Percentiles rank a stretch among this genome's conserved stretches.
These are phyloP conservation scores for Schwanniomyces sp. DNA, from an alignment of 805 yeast species.

Conservation along the genomic window DNA sequence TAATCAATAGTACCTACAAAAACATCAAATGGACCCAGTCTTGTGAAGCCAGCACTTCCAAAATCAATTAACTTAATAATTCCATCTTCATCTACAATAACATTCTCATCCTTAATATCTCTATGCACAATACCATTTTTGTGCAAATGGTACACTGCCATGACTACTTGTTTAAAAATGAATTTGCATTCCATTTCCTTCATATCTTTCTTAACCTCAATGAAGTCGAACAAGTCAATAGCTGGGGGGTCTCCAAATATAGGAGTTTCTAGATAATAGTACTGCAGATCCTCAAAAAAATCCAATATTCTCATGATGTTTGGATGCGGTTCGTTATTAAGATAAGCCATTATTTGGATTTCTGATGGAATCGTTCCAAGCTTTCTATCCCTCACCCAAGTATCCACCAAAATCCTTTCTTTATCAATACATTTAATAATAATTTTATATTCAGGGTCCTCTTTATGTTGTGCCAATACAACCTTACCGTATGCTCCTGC, in stretches of 20 bases:
- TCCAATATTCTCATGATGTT: conserved; percentile 84
- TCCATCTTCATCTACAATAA: conserved; percentile 82
- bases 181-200: conserved; percentile 73
- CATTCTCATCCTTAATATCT: conserved; percentile 93
- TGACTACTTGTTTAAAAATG: conserved; percentile 75
- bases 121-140: conserved; percentile 86
- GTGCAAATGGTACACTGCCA: conserved; percentile 81
- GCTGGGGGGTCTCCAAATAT: conserved; percentile 90
- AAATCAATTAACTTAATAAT: conserved; percentile 86
- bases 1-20: conserved; percentile 97
- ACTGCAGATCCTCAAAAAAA: conserved; percentile 88
- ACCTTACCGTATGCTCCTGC: conserved; percentile 98
- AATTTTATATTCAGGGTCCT: conserved; percentile 62
- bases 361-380: conserved; percentile 96
- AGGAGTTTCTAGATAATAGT: conserved; percentile 88
- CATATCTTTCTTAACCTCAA: conserved; percentile 83
- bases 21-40: conserved; percentile 93
- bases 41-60: conserved; percentile 90
- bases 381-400: conserved; percentile 93
- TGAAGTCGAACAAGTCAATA: conserved; percentile 87
- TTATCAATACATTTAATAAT: conserved; percentile 89
- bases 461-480: conserved; percentile 67
- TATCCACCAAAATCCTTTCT: conserved; percentile 90
- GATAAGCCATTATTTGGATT: conserved; percentile 86
- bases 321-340: conserved; percentile 78